Percentiles rank a stretch among this genome's conserved stretches.
Conservation (phyloP, 306 rosid species). For the Cyclanthera cordifolia region DNA sequence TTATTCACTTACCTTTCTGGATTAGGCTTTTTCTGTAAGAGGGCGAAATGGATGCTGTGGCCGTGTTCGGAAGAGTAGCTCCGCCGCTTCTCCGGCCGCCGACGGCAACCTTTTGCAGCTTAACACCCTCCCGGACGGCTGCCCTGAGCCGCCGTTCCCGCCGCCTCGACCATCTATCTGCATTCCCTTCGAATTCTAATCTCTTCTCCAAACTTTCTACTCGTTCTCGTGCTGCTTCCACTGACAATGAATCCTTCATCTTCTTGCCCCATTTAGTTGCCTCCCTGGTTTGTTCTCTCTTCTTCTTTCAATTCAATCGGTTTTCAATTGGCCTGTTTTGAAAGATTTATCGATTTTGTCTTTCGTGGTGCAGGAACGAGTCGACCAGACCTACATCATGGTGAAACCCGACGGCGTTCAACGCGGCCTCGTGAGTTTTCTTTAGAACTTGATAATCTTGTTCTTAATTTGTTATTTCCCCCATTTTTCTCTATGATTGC, state of each 20-base stretch:
- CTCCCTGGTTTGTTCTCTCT: constrained; percentile 40
- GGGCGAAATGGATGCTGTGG: constrained; percentile 37
- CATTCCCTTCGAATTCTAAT: constrained; percentile 58
- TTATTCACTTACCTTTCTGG: constrained; percentile 44
- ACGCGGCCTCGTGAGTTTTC: constrained; percentile 71
- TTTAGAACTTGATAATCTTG: neutral
- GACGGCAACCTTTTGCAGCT: constrained; percentile 16
- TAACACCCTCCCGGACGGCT: constrained; percentile 18
- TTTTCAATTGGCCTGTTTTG: constrained; percentile 1
- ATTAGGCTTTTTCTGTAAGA: constrained; percentile 46
- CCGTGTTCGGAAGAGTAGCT: constrained; percentile 43
- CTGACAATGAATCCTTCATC: constrained; percentile 33
- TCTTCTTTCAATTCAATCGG: neutral
- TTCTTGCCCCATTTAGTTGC: constrained; percentile 78
- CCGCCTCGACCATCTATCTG: constrained; percentile 32
- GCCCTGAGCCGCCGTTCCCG: constrained; percentile 15
- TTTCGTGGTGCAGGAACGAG: constrained; percentile 53
- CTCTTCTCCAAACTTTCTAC: constrained; percentile 34
- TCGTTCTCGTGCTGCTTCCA: constrained; percentile 31
- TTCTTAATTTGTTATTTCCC: constrained; percentile 7
- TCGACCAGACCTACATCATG: constrained; percentile 86
- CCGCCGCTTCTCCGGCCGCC: constrained; percentile 34
- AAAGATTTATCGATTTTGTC: neutral
- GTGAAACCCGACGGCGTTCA: constrained; percentile 96
- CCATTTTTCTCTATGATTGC: neutral